Conservation (phyloP, 2,329 filamentous ascomycete species). For the Juglanconis sp. region DNA sequence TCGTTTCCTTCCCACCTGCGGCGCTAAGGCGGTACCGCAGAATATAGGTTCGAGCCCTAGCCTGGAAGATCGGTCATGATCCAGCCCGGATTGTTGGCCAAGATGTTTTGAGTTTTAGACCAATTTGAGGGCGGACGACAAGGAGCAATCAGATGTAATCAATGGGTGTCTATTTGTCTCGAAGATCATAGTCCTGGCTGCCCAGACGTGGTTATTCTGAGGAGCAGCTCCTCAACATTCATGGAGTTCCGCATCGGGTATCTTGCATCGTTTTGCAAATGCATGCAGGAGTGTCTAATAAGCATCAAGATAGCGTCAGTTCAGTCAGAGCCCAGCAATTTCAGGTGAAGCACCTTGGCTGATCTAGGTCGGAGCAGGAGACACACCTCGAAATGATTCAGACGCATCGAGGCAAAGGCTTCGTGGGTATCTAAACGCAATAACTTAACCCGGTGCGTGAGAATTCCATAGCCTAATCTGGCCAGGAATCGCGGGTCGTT, state of each 20-base stretch:
- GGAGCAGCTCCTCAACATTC: background rate
- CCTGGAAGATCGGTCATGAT: too few relatives aligned
- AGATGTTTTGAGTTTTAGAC: too few relatives aligned
- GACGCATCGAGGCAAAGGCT: background rate
- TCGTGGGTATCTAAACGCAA: background rate
- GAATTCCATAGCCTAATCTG: background rate
- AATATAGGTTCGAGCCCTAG: too few relatives aligned
- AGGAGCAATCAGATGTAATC: too few relatives aligned
- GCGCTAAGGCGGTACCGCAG: too few relatives aligned
- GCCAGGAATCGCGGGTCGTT: background rate
- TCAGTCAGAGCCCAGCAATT: background rate
- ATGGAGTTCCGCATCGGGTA: background rate
- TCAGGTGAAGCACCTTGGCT: background rate
- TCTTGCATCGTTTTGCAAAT: background rate
- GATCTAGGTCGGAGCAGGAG: background rate
- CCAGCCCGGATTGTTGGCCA: too few relatives aligned
- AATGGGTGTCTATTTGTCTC: too few relatives aligned
- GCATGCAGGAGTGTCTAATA: background rate
- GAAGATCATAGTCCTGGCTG: too few relatives aligned
- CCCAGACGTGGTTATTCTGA: background rate
- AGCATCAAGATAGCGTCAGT: background rate
- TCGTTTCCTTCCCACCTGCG: too few relatives aligned
- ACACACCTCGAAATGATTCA: background rate
- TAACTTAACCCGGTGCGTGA: background rate
- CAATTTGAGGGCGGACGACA: too few relatives aligned